Conservation (phyloP, 495 filamentous ascomycete species). For the Podospora pseudopauciseta region DNA sequence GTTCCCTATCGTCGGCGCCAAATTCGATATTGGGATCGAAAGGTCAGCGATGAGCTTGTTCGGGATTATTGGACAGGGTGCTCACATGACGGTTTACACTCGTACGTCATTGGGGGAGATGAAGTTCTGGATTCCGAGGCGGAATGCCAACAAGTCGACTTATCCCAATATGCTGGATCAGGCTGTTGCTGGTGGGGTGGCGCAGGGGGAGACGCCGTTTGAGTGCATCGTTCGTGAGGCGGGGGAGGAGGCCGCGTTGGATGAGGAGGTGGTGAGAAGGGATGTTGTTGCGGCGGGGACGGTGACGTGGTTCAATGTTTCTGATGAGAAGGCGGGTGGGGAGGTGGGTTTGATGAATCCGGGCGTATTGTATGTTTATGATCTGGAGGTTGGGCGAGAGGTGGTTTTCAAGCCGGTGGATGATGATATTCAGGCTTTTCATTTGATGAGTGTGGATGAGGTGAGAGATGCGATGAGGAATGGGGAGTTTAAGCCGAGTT, state of each 20-base stretch:
- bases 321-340: slow-evolving; percentile 39
- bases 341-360: slow-evolving; percentile 49
- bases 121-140: slow-evolving; percentile 51
- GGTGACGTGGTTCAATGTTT: slow-evolving; percentile 41
- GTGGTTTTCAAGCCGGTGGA: slow-evolving; percentile 45
- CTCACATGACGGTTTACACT: slow-evolving; percentile 50
- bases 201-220: slow-evolving; percentile 39
- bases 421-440: slow-evolving; percentile 52
- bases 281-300: slow-evolving; percentile 34
- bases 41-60: slow-evolving; percentile 31
- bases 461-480: slow-evolving; percentile 40
- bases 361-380: slow-evolving; percentile 49
- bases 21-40: not conserved
- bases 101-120: slow-evolving; percentile 22
- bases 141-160: slow-evolving; percentile 44
- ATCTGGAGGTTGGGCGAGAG: slow-evolving; percentile 42
- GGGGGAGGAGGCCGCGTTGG: slow-evolving; percentile 52
- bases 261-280: slow-evolving; percentile 28
- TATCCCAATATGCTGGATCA: slow-evolving; percentile 54
- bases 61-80: slow-evolving; percentile 48
- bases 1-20: not conserved
- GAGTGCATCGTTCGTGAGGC: slow-evolving; percentile 53
- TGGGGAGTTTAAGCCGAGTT: slow-evolving; percentile 54
- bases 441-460: slow-evolving; percentile 45
- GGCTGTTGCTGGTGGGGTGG: slow-evolving; percentile 54